Percentiles rank a stretch among this genome's conserved stretches.
Conservation (phyloP, 805 yeast genomes). For the Yarrowia phangngaensis region DNA sequence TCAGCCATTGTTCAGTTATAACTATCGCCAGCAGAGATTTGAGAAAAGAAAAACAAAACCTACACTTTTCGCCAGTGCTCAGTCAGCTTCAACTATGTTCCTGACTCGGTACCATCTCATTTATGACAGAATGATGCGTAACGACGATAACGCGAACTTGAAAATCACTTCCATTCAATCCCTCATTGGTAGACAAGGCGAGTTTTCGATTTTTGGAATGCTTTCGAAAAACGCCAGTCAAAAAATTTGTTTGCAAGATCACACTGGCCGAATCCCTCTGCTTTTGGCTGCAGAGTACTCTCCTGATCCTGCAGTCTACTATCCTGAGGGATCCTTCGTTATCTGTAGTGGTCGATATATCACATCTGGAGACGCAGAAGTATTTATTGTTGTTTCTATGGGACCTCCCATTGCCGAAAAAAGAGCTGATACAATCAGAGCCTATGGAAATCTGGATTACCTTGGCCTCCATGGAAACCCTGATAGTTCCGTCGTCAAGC, state of each 20-base stretch:
- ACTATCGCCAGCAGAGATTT: slow-evolving; percentile 59
- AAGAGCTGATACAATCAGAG: slow-evolving; percentile 60
- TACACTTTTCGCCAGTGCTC: slow-evolving; percentile 32
- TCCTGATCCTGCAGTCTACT: slow-evolving; percentile 61
- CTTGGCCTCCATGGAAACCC: slow-evolving; percentile 43
- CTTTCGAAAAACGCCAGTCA: slow-evolving; percentile 62
- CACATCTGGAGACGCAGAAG: slow-evolving; percentile 38
- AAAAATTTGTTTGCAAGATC: slow-evolving; percentile 74
- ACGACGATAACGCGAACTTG: slow-evolving; percentile 44
- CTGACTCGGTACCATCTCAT: slow-evolving; percentile 56
- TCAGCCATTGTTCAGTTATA: slow-evolving; percentile 64
- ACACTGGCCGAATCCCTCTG: slow-evolving; percentile 67
- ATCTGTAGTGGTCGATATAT: slow-evolving; percentile 83
- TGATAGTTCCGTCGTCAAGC: slow-evolving; percentile 39
- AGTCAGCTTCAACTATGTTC: slow-evolving; percentile 33
- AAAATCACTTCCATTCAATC: slow-evolving; percentile 73
- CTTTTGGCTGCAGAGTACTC: slow-evolving; percentile 53
- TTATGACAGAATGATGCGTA: slow-evolving; percentile 68
- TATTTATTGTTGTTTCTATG: slow-evolving; percentile 69
- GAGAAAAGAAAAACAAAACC: slow-evolving; percentile 35
- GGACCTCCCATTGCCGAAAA: slow-evolving; percentile 88
- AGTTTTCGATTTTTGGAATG: slow-evolving; percentile 75
- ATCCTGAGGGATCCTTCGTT: slow-evolving; percentile 69
- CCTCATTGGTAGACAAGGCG: slow-evolving; percentile 78
- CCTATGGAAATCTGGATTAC: slow-evolving; percentile 76